A percentile compares a stretch with the other conserved stretches of the same genome.
phyloP scores from a whole-genome alignment of 345 rosid species.

The Murraya koenigii region DNA sequence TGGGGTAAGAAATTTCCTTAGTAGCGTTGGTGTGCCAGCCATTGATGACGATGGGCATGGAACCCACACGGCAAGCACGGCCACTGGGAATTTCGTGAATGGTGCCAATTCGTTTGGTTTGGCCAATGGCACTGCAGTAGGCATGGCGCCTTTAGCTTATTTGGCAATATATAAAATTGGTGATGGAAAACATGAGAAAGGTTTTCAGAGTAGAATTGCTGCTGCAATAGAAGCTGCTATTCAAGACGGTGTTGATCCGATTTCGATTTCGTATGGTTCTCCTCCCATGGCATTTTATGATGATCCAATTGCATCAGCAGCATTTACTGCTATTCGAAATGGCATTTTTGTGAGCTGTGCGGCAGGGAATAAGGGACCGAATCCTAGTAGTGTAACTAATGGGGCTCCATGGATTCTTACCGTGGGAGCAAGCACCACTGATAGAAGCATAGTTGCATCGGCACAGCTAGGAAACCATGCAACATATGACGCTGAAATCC shows the following conservation, averaged over 20 bases:
- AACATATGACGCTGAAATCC: constrained; percentile 40
- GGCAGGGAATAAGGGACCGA: constrained; percentile 47
- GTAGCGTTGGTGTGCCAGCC: constrained; percentile 19
- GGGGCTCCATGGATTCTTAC: constrained; percentile 14
- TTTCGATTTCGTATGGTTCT: constrained; percentile 49
- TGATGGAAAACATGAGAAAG: constrained; percentile 9
- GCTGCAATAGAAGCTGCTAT: constrained; percentile 52
- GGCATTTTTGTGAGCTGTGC: constrained; percentile 58
- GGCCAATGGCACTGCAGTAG: constrained; percentile 51
- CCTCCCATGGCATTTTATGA: constrained; percentile 30
- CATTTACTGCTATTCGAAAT: constrained; percentile 42
- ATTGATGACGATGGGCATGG: constrained; percentile 49
- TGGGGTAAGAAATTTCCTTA: constrained; percentile 45
- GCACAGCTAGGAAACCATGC: constrained; percentile 40
- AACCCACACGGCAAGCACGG: constrained; percentile 28
- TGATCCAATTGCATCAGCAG: constrained; percentile 37
- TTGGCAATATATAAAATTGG: constrained; percentile 45
- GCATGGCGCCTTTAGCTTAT: constrained; percentile 33
- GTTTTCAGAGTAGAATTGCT: constrained; percentile 34
- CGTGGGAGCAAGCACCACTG: constrained; percentile 53
- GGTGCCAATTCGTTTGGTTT: constrained; percentile 38
- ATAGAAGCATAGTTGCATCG: constrained; percentile 45
- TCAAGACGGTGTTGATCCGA: constrained; percentile 52
- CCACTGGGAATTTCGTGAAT: constrained; percentile 28
- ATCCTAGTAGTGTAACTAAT: constrained; percentile 28